These are phyloP conservation scores for Podosphaera fusca DNA, from an alignment of 2,329 filamentous ascomycete genomes.

Conservation along the genomic window DNA sequence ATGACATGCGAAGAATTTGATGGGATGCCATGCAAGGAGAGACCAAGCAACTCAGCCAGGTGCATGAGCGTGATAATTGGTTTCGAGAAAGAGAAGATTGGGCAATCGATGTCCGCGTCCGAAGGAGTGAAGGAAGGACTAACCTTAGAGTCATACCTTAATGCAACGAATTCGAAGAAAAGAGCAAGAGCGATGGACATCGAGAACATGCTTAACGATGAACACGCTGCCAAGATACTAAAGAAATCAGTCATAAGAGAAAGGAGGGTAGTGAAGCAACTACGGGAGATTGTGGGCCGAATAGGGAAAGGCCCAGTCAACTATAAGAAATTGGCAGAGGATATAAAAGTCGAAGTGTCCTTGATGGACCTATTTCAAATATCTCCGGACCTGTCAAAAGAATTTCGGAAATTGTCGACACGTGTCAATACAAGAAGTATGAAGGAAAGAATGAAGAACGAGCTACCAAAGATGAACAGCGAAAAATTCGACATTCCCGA, in stretches of 20 bases:
- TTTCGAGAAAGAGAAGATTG: too few species aligned
- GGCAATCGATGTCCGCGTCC: too few species aligned
- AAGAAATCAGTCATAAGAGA: neutral
- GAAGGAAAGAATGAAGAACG: neutral
- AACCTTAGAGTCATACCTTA: too few species aligned
- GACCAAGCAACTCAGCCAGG: too few species aligned
- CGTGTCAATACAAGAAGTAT: neutral
- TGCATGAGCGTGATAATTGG: too few species aligned
- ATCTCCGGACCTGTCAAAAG: neutral
- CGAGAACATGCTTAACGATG: neutral
- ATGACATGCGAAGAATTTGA: too few species aligned
- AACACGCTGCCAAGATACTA: neutral
- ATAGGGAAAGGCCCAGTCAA: too few species aligned
- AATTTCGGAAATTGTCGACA: neutral
- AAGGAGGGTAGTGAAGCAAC: neutral
- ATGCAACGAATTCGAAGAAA: neutral
- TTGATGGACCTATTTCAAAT: conserved; percentile 1
- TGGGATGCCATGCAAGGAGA: too few species aligned
- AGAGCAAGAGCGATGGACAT: neutral
- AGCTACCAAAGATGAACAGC: too few species aligned
- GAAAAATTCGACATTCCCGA: too few species aligned
- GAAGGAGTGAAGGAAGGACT: too few species aligned
- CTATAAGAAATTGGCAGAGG: neutral
- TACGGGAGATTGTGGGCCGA: too few species aligned
- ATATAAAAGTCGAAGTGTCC: neutral